A percentile compares a stretch with the other conserved stretches of the same genome.
These are phyloP conservation scores for Corymbia maculata DNA, from an alignment of 345 rosid species.

Conservation along the genomic window DNA sequence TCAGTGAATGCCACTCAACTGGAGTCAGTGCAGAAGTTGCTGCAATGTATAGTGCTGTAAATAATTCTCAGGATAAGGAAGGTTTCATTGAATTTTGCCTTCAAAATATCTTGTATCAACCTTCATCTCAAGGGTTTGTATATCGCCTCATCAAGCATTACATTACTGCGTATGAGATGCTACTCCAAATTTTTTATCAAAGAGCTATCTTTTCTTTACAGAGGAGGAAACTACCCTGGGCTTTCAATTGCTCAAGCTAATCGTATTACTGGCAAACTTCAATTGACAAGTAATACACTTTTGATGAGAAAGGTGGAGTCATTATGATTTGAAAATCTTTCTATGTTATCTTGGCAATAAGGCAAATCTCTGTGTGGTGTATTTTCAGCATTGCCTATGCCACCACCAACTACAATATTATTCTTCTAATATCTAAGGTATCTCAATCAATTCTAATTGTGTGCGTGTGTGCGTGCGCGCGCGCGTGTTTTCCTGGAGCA, in stretches of 20 bases:
- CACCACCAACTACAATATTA: background rate
- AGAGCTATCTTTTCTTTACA: slow-evolving; percentile 23
- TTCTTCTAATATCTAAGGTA: background rate
- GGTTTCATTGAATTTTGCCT: slow-evolving; percentile 80
- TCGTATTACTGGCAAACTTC: slow-evolving; percentile 61
- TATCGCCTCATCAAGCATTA: background rate
- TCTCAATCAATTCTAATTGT: background rate
- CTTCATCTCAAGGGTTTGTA: slow-evolving; percentile 64
- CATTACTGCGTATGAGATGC: background rate
- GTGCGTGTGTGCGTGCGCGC: background rate
- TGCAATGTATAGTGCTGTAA: slow-evolving; percentile 47
- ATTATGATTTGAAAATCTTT: slow-evolving; percentile 1
- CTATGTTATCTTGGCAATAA: background rate
- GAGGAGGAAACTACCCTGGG: slow-evolving; percentile 80
- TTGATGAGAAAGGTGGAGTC: slow-evolving; percentile 59
- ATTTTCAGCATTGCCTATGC: background rate
- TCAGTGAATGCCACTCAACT: slow-evolving; percentile 82
- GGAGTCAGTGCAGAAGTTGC: slow-evolving; percentile 52
- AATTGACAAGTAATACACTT: slow-evolving; percentile 59
- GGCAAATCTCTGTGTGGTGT: background rate
- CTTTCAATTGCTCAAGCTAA: slow-evolving; percentile 77
- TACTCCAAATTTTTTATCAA: slow-evolving; percentile 4
- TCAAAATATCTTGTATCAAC: slow-evolving; percentile 62
- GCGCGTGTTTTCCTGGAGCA: slow-evolving; percentile 23
- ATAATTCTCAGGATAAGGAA: slow-evolving; percentile 45